Evolutionary conservation across 495 filamentous ascomycete species (phyloP), one percentile per base, ranked within the genome.

Genomic region (Penicillium fimorum): DNA sequence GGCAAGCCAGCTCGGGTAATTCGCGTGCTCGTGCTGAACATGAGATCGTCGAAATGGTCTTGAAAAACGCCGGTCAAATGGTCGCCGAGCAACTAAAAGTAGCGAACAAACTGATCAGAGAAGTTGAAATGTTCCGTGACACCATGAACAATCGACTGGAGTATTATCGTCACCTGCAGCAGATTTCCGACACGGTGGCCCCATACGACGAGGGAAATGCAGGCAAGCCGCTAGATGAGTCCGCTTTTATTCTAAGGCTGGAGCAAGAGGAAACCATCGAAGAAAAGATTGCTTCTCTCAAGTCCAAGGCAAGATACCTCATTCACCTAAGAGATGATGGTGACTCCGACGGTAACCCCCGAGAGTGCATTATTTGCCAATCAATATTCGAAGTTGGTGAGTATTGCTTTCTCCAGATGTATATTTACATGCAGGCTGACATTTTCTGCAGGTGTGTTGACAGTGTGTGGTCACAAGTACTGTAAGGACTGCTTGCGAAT

Each of bases 391-490:
- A 88, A 62, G 71, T 82, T 42, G 94, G 93, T 79, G 43, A 42
- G 86, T 63, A 9, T 35, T 33, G 3, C 22, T 13, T 35, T 30
- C n/a, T 29, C 24, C 12, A 1, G 5, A 20, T 47, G 3, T 32
- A 20, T 35, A 5, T 12, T 17, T 50, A 20, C 8, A 13, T 30
- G 50, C 2, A 0, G 33, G 20, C 62, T 64, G 46, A 70, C 56
- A 15, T 20, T 22, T 24, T 0, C 15, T 48, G 47, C 40, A 78
- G 76, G 76, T n/a, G 70, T 92, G 29, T 76, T 98, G 63, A 97
- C 93, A 2, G 80, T 87, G 3, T 98, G 93, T 70, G 93, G 93
- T 1, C 93, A 98, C 63, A 83, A 87, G 54, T 97, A 89, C 63
- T 97, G 93, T 73, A 88, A 86, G 53, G 88, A 89, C 32, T 98